These are phyloP conservation scores for Biscogniauxia sp. DNA, from an alignment of 2,329 filamentous ascomycete genomes.

Conservation along the genomic window DNA sequence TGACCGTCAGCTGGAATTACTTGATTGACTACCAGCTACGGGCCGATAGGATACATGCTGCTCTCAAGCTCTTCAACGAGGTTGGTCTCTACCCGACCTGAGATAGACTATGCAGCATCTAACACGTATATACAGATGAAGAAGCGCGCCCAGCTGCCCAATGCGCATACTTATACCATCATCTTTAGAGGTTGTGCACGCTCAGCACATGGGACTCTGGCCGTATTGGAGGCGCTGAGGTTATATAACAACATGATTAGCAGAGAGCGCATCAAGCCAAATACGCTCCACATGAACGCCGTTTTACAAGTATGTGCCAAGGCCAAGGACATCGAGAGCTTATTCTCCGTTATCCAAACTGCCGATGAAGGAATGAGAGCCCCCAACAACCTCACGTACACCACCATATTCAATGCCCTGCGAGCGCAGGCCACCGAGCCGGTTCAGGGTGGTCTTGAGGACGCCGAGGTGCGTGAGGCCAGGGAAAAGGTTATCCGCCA, in stretches of 20 bases:
- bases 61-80: slow-evolving; percentile 86
- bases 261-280: slow-evolving; percentile 64
- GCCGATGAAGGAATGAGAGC: slow-evolving; percentile 63
- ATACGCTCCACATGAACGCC: slow-evolving; percentile 83
- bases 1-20: slow-evolving; percentile 84
- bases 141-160: slow-evolving; percentile 79
- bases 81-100: slow-evolving; percentile 42
- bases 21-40: slow-evolving; percentile 70
- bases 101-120: slow-evolving; percentile 32
- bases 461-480: slow-evolving; percentile 34
- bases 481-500: slow-evolving; percentile 55
- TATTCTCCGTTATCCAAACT: slow-evolving; percentile 74
- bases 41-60: slow-evolving; percentile 57
- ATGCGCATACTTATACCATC: slow-evolving; percentile 78
- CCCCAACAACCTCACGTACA: slow-evolving; percentile 73
- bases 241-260: slow-evolving; percentile 75
- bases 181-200: slow-evolving; percentile 73
- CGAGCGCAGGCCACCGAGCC: slow-evolving; percentile 43
- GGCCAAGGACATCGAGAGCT: slow-evolving; percentile 71
- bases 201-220: slow-evolving; percentile 55
- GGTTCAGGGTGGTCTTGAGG: slow-evolving; percentile 26
- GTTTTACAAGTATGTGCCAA: slow-evolving; percentile 78
- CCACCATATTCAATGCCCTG: slow-evolving; percentile 78
- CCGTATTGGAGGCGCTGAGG: slow-evolving; percentile 66
- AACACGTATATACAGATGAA: slow-evolving; percentile 66